Evolutionary conservation across 495 filamentous ascomycete species (phyloP).

Genomic region (Penicillium verhagenii): DNA sequence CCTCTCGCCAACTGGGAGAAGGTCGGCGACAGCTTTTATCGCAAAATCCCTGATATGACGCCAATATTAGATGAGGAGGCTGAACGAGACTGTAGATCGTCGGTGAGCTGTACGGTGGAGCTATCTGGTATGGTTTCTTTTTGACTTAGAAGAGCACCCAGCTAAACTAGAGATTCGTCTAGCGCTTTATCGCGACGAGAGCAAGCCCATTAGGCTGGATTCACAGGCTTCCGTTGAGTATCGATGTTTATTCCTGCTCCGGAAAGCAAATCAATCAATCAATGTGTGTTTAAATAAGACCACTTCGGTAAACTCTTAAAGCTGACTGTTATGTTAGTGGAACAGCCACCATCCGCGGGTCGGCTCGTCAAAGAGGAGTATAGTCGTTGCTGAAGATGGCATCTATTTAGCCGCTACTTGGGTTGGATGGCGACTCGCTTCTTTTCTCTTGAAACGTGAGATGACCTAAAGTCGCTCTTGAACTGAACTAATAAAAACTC

Average conservation of each 20-base stretch:
- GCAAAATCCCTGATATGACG: conserved; percentile 87
- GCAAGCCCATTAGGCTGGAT: conserved; percentile 74
- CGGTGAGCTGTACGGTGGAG: conserved; percentile 92
- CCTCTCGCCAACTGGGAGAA: conserved; percentile 92
- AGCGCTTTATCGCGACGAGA: conserved; percentile 90
- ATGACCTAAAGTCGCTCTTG: not conserved
- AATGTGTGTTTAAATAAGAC: conserved; percentile 45
- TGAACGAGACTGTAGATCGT: conserved; percentile 94
- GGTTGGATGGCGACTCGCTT: conserved; percentile 91
- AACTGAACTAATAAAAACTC: conserved; percentile 26
- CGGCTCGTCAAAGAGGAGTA: conserved; percentile 96
- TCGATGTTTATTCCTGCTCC: conserved; percentile 92
- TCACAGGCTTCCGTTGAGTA: conserved; percentile 66
- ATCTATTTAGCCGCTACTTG: conserved; percentile 87
- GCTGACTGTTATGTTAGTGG: conserved; percentile 56
- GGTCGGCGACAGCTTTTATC: conserved; percentile 88
- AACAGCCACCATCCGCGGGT: conserved; percentile 82
- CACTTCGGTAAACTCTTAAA: not conserved
- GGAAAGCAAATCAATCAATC: conserved; percentile 76
- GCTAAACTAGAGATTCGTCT: conserved; percentile 6
- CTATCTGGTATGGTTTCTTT: conserved; percentile 65
- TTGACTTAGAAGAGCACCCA: not conserved
- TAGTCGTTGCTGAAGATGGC: conserved; percentile 86
- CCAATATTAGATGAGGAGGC: conserved; percentile 87
- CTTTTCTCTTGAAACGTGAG: conserved; percentile 90